Evolutionary conservation across 495 filamentous ascomycete genomes (phyloP), one percentile per base, ranked within the genome.

Genomic region (Pseudevernia furfuracea): DNA sequence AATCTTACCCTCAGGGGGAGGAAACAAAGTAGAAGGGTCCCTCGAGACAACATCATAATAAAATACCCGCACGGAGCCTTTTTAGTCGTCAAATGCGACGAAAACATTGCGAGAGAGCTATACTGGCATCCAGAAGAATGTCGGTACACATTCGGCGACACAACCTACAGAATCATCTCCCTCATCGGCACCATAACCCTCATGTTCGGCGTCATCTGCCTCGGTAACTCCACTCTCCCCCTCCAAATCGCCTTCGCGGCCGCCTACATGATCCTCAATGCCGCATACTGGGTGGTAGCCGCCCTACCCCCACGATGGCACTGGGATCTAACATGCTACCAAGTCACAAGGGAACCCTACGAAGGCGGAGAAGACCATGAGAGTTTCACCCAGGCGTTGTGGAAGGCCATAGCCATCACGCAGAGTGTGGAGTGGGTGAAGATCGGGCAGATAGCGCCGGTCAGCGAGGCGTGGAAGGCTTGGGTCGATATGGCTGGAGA

Each of bases 101-200:
- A 89, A 72, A 79, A 85, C 14, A 79, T 88, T 11, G 81, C 85
- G 12, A 77, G 86, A 28, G 84, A 87, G 72, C 78, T 89, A 3
- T 89, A 89, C 70, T 77, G 74, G 15, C 83, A 83, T 38, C 83
- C 82, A 1, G 78, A 79, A 61, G 71, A 74, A 28, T 77, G 79
- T 59, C 32, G 73, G 10, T 80, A 80, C 63, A 38, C 59, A 36
- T 67, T 80, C 37, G 62, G 61, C 23, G 63, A 72, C 52, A 70
- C 67, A 1, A 67, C 66, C 7, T 79, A 79, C 61, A 71, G 78
- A 19, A 46, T 79, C 14, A 71, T 80, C 49, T 76, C 74, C 37
- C 70, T 80, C 10, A 59, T 75, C 23, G 78, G 74, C 58, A 80
- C 78, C 17, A 65, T 80, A 60, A 73, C 78, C 63, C 77, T 80